Evolutionary conservation across 768 basidiomycete genomes (phyloP), one percentile per base, ranked within the genome.

Genomic region (Mycena sanguinolenta): DNA sequence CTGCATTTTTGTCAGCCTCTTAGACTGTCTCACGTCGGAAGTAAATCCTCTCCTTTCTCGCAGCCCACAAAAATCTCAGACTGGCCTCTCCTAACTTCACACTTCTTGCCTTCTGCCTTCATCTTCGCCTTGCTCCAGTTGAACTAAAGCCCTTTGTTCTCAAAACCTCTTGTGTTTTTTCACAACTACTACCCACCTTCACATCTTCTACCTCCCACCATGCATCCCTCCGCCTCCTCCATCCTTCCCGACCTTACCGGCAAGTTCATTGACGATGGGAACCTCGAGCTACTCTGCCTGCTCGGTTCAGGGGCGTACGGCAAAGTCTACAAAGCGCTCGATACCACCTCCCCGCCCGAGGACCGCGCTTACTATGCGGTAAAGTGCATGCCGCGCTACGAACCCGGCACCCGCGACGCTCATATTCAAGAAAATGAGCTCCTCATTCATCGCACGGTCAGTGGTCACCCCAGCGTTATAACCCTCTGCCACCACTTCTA

Each of bases 351-450:
- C 1, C 46, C 66, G 3, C 44, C 50, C n/a, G 34, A 70, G 38
- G 70, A 65, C 10, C 65, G 32, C 19, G 21, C 32, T 0, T 60
- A 61, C 50, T 74, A 50, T 78, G 87, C 88, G 65, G 82, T 90
- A 74, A 91, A 90, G 74, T 89, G 88, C 72, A 79, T 90, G 63
- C 79, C 80, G 62, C 84, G 84, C 69, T 63, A 58, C 32, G 81
- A 83, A 0, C 78, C 84, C 61, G 82, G 84, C 58, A 73, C 80
- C 34, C 80, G 81, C 23, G 83, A 84, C 60, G 80, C 82, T 8
- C 76, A 80, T 39, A 84, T 79, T 70, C 89, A 89, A 73, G 75
- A 78, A 2, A 79, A 87, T 30, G 91, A 92, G 79, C 85, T 90
- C 42, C 52, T 44, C 23, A 62, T 81, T 36, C 84, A 83, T 65